Conservation (phyloP, 78 protist species). For the Speleostelium caveatum region DNA sequence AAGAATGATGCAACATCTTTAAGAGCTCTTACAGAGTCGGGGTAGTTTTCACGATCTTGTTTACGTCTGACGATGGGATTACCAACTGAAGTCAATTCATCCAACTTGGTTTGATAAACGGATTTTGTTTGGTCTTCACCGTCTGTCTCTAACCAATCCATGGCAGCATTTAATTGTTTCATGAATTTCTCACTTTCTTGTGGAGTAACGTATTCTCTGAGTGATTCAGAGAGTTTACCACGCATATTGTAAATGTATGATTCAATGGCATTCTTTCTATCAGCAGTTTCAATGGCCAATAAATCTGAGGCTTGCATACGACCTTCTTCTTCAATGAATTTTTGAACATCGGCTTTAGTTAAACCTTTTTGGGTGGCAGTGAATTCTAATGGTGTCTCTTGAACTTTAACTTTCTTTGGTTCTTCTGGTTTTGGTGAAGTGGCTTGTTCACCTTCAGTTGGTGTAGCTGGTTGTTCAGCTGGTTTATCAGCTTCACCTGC, state of each 20-base stretch:
- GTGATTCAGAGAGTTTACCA: constrained; percentile 47
- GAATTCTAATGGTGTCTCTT: constrained; percentile 39
- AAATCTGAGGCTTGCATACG: constrained; percentile 83
- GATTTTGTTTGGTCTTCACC: constrained; percentile 93
- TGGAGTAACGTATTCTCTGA: constrained; percentile 52
- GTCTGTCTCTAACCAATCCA: constrained; percentile 94
- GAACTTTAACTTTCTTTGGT: constrained; percentile 76
- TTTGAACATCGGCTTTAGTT: constrained; percentile 26
- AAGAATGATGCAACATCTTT: constrained; percentile 7
- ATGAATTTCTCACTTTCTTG: constrained; percentile 48
- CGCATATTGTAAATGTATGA: constrained; percentile 91
- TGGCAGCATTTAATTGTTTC: constrained; percentile 43
- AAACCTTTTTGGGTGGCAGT: constrained; percentile 1
- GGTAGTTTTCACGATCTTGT: constrained; percentile 40
- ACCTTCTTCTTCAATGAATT: constrained; percentile 78
- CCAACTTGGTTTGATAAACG: constrained; percentile 78
- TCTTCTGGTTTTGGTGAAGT: constrained; percentile 32
- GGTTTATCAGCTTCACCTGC: constrained; percentile 9
- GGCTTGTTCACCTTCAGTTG: constrained; percentile 43
- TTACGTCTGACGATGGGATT: constrained; percentile 60
- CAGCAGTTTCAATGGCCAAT: constrained; percentile 78
- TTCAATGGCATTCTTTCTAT: constrained; percentile 90
- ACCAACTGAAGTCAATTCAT: constrained; percentile 53
- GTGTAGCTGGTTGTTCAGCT: constrained; percentile 11
- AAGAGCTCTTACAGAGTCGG: constrained; percentile 25